Evolutionary conservation across 352 stramenopile genomes (phyloP), one percentile per base, ranked within the genome.

Genomic region (Globisporangium nodosum): DNA sequence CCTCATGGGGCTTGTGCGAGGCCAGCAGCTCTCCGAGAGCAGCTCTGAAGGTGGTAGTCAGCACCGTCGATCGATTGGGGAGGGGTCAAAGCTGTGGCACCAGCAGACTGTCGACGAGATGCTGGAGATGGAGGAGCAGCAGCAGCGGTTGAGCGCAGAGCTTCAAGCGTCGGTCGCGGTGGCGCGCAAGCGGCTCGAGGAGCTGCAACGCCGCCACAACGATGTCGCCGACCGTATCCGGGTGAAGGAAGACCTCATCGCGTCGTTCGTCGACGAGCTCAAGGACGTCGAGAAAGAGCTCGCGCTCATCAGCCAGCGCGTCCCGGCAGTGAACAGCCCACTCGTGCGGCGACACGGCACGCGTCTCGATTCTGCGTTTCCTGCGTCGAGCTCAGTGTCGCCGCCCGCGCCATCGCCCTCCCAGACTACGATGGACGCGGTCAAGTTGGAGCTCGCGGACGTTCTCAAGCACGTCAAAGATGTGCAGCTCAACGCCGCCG

Each of bases 251-350:
- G 53, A 73, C 11, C 56, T 68, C 4, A 64, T 87, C 46, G 64
- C 74, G 13, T 70, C 74, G 7, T 64, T 89, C 8, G 61, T 89
- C 0, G 65, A 69, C 3, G 79, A 89, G 56, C 62, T 89, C 3
- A 81, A 81, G 37, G 76, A 86, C 11, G 71, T 89, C 2, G 77
- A 89, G 52, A 67, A 70, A 8, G 76, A 87, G 45, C 64, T 89
- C 9, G 43, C 61, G 33, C 69, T 86, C 20, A 87, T 87, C 47
- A 78, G 69, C 9, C 68, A 74, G 1, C 33, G 76, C 1, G 56
- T 42, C n/a, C 56, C 50, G 5, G 56, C 65, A 21, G 63, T 57
- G 13, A 31, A 48, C 6, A 58, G 58, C n/a, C 30, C 31, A 46
- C 18, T 31, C 68, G 8, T 54, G 24, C 42, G 43, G 9, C 40